These are phyloP conservation scores for Septoria petroselini DNA, from an alignment of 2,329 filamentous ascomycete species.

Conservation along the genomic window DNA sequence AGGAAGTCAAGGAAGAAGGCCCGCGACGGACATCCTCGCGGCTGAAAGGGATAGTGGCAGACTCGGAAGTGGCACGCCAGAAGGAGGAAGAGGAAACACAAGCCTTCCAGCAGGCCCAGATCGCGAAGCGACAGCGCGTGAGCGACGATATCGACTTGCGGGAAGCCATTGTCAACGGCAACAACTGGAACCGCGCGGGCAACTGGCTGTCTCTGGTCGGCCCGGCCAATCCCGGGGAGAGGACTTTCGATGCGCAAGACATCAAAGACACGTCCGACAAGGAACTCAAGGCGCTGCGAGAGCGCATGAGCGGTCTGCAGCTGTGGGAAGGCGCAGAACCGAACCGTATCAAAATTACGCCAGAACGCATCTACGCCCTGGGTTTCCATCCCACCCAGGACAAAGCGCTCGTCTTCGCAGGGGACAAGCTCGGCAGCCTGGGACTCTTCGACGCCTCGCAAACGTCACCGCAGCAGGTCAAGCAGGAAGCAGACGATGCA, in stretches of 20 bases:
- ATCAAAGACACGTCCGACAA: slow-evolving; percentile 75
- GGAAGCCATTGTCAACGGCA: slow-evolving; percentile 76
- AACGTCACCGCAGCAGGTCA: slow-evolving; percentile 46
- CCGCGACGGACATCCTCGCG: slow-evolving; percentile 62
- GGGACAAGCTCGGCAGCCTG: slow-evolving; percentile 87
- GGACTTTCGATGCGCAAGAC: slow-evolving; percentile 84
- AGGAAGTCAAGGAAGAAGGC: slow-evolving; percentile 45
- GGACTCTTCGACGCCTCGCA: slow-evolving; percentile 90
- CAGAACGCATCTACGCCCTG: slow-evolving; percentile 81
- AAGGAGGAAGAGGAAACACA: slow-evolving; percentile 65
- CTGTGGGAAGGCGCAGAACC: slow-evolving; percentile 83
- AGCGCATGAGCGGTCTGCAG: slow-evolving; percentile 72
- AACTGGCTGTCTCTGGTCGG: slow-evolving; percentile 66
- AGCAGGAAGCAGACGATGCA: slow-evolving; percentile 53
- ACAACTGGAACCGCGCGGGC: slow-evolving; percentile 63
- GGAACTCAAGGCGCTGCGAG: slow-evolving; percentile 67
- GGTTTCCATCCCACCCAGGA: slow-evolving; percentile 82
- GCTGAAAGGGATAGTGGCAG: slow-evolving; percentile 60
- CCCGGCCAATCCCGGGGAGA: slow-evolving; percentile 72
- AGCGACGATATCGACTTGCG: slow-evolving; percentile 67
- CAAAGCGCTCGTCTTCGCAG: slow-evolving; percentile 86
- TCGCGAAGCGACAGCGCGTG: slow-evolving; percentile 60
- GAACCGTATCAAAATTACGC: slow-evolving; percentile 84
- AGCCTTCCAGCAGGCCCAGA: slow-evolving; percentile 54
- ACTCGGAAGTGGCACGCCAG: slow-evolving; percentile 64